Conservation (phyloP, 2,329 filamentous ascomycete species). For the Botryosphaeria dothidea region DNA sequence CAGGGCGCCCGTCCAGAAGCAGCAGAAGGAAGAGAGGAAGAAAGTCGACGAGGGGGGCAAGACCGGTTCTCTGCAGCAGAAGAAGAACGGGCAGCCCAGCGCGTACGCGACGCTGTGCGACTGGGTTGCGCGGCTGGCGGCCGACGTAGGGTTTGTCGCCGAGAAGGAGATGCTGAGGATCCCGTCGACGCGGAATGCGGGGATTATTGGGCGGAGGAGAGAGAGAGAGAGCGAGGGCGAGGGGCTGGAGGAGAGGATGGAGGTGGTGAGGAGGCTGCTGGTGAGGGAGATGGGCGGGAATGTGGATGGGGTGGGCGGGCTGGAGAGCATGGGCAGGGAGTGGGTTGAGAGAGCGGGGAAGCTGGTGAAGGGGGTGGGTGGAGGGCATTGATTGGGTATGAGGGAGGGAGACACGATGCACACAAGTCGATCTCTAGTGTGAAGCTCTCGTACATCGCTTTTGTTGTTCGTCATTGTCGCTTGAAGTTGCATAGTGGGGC, state of each 20-base stretch:
- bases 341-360: slow-evolving; percentile 56
- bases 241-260: slow-evolving; percentile 51
- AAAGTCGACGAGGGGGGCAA: slow-evolving; percentile 18
- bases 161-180: slow-evolving; percentile 89
- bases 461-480: neutral
- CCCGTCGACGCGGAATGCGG: slow-evolving; percentile 86
- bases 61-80: slow-evolving; percentile 26
- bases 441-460: neutral
- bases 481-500: no score
- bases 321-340: slow-evolving; percentile 45
- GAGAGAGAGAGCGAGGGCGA: slow-evolving; percentile 39
- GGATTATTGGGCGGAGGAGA: slow-evolving; percentile 66
- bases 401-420: no score
- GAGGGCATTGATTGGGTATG: slow-evolving; percentile 39
- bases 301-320: slow-evolving; percentile 37
- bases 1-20: slow-evolving; percentile 55
- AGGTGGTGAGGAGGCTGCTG: slow-evolving; percentile 50
- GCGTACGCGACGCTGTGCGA: slow-evolving; percentile 81
- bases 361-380: slow-evolving; percentile 48
- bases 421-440: neutral
- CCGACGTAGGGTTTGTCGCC: slow-evolving; percentile 70
- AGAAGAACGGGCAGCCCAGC: slow-evolving; percentile 37
- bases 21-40: neutral
- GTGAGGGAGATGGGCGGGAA: slow-evolving; percentile 47
- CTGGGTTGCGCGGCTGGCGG: slow-evolving; percentile 71